Percentiles rank a stretch among this genome's conserved stretches.
Evolutionary conservation across 208 protist species (phyloP).

Genomic region (Wallacemonas sp.): DNA sequence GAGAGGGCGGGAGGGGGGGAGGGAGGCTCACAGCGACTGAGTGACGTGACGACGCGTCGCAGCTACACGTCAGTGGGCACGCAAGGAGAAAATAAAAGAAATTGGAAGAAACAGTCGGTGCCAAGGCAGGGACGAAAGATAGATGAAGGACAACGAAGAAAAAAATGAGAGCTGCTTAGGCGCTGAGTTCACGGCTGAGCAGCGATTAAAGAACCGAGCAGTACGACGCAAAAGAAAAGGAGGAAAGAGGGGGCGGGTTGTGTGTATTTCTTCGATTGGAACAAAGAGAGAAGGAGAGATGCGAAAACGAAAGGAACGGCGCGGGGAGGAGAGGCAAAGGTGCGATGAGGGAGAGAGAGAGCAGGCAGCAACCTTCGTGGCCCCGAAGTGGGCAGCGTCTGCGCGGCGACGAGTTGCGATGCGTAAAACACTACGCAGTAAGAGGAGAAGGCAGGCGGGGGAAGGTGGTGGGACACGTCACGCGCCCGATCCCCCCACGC

Average conservation of each 20-base stretch:
- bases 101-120: neutral
- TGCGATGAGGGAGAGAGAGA: no score
- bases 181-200: no score
- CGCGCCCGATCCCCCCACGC: no score
- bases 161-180: no score
- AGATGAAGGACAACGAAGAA: neutral
- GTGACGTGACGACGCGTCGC: no score
- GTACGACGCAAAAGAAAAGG: conserved; percentile 1
- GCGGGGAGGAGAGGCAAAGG: no score
- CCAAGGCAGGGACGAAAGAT: neutral
- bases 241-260: neutral
- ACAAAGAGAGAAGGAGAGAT: neutral
- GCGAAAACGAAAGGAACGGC: neutral
- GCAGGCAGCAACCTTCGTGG: no score
- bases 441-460: no score
- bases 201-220: neutral
- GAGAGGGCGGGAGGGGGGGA: neutral
- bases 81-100: conserved; percentile 8
- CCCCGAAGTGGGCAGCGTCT: no score
- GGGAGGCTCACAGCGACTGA: conserved; percentile 2
- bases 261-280: neutral
- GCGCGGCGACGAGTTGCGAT: no score
- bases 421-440: no score
- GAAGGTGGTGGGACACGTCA: no score
- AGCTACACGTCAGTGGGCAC: neutral